A percentile compares a stretch with the other conserved stretches of the same genome.
These are phyloP conservation scores for Endocarpon pusillum DNA, from an alignment of 495 filamentous ascomycete genomes.

Conservation along the genomic window DNA sequence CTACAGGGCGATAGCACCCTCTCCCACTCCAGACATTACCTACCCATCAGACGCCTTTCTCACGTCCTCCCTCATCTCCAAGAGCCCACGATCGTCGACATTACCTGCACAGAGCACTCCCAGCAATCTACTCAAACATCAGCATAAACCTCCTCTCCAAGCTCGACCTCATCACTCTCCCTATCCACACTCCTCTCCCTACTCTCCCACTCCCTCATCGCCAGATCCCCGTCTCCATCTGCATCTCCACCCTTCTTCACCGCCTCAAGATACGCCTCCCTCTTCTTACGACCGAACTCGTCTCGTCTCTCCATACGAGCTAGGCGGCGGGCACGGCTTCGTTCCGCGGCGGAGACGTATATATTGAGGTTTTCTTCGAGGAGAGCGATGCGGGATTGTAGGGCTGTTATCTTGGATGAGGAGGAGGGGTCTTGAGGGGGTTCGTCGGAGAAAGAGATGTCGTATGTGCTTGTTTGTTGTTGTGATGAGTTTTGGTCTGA, in stretches of 20 bases:
- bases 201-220: conserved; percentile 23
- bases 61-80: too few species aligned
- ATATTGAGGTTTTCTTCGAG: conserved; percentile 25
- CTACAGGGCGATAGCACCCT: too few species aligned
- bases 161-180: too few species aligned
- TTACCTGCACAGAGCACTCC: too few species aligned
- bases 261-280: conserved; percentile 29
- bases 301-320: conserved; percentile 26
- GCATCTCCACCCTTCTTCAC: conserved; percentile 30
- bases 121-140: too few species aligned
- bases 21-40: too few species aligned
- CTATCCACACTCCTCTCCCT: too few species aligned
- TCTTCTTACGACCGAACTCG: conserved; percentile 20
- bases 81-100: too few species aligned
- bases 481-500: conserved; percentile 11
- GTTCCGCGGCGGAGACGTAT: conserved; percentile 21
- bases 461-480: conserved; percentile 8
- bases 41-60: too few species aligned
- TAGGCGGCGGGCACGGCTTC: conserved; percentile 22
- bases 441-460: conserved; percentile 6
- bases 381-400: conserved; percentile 18
- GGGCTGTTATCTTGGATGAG: conserved; percentile 8
- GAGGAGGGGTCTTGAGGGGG: background rate
- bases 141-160: too few species aligned
- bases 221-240: too few species aligned